Evolutionary conservation across 2,329 filamentous ascomycete species (phyloP).

Genomic region (Colletotrichum sp.): DNA sequence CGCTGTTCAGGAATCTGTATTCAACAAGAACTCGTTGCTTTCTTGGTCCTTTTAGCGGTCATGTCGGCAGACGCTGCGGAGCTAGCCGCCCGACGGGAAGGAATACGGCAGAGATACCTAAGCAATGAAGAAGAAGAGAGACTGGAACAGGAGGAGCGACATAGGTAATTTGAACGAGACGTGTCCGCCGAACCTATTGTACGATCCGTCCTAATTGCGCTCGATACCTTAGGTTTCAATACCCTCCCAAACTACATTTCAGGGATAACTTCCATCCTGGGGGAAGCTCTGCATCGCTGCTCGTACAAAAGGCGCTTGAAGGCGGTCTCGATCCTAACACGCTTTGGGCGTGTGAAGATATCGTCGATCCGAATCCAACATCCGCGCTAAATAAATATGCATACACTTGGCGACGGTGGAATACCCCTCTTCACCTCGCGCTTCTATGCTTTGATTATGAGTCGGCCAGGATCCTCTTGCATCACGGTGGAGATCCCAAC

Average conservation of each 20-base stretch:
- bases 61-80: too few relatives aligned
- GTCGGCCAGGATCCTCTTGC: neutral
- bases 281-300: neutral
- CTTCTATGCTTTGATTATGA: neutral
- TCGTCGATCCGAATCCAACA: neutral
- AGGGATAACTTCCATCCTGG: neutral
- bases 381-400: accelerated
- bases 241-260: neutral
- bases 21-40: too few relatives aligned
- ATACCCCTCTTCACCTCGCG: neutral
- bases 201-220: neutral
- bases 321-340: neutral
- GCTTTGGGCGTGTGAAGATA: neutral
- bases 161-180: too few relatives aligned
- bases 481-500: accelerated
- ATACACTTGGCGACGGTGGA: neutral
- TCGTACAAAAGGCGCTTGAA: neutral
- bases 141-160: too few relatives aligned
- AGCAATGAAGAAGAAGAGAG: too few relatives aligned
- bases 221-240: neutral
- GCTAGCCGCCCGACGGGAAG: too few relatives aligned
- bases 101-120: too few relatives aligned
- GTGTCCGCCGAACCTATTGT: accelerated
- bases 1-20: too few relatives aligned
- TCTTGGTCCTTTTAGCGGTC: too few relatives aligned